phyloP scores from a whole-genome alignment of 495 filamentous ascomycete genomes.

The Tetracladium setigerum region DNA sequence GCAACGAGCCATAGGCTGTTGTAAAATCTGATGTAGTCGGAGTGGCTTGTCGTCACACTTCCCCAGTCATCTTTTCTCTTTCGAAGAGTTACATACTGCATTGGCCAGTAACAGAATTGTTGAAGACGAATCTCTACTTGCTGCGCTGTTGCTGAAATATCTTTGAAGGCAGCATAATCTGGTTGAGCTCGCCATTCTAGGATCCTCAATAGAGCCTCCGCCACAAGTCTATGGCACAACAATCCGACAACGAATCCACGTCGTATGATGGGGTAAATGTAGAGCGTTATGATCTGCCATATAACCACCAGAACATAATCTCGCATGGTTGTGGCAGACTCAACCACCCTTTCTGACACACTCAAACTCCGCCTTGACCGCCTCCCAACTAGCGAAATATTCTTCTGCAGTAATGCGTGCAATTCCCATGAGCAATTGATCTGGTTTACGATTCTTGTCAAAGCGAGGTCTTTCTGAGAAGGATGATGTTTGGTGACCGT shows the following conservation, averaged over 20 bases:
- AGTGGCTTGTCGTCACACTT: constrained; percentile 89
- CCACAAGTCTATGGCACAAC: constrained; percentile 71
- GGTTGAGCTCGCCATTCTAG: constrained; percentile 84
- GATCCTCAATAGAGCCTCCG: constrained; percentile 70
- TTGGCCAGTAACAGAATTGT: constrained; percentile 98
- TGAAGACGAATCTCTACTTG: constrained; percentile 96
- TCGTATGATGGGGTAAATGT: constrained; percentile 72
- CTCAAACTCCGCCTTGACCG: constrained; percentile 79
- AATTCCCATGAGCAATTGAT: constrained; percentile 95
- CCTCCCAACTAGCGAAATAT: constrained; percentile 71
- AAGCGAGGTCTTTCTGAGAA: constrained; percentile 73
- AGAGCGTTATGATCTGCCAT: constrained; percentile 64
- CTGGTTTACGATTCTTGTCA: constrained; percentile 83
- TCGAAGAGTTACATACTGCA: constrained; percentile 83
- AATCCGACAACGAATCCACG: constrained; percentile 66
- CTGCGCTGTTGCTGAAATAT: constrained; percentile 95
- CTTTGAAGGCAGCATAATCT: constrained; percentile 79
- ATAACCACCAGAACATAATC: constrained; percentile 62
- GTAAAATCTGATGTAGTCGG: constrained; percentile 98
- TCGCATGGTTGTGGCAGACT: constrained; percentile 80
- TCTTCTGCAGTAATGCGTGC: constrained; percentile 74
- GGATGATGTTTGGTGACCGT: constrained; percentile 67
- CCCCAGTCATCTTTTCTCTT: constrained; percentile 89
- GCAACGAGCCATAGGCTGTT: constrained; percentile 98
- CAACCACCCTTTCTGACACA: constrained; percentile 90